These are phyloP conservation scores for Wickerhamomyces ciferrii DNA, from an alignment of 805 yeast genomes.

Conservation along the genomic window DNA sequence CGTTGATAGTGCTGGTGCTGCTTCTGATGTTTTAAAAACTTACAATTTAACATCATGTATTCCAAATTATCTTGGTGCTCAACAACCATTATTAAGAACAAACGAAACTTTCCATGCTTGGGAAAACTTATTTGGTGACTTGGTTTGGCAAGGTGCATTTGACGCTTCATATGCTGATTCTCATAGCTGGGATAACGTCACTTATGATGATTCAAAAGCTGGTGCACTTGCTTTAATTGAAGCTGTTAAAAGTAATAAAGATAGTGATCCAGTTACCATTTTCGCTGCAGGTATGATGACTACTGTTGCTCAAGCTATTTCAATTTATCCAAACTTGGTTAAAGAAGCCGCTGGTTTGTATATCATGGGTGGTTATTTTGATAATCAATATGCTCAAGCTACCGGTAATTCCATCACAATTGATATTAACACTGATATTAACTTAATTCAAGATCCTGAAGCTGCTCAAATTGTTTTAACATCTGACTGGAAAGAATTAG, in stretches of 20 bases:
- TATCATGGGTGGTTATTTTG: constrained; percentile 41
- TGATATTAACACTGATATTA: constrained; percentile 38
- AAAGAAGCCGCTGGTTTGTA: constrained; percentile 33
- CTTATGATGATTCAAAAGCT: constrained; percentile 24
- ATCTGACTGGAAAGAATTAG: constrained; percentile 32
- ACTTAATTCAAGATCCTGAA: constrained; percentile 39
- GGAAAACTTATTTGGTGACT: constrained; percentile 31
- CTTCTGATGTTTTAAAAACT: constrained; percentile 22
- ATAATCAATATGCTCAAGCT: constrained; percentile 33
- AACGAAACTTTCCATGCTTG: constrained; percentile 34
- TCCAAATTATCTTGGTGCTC: constrained; percentile 33
- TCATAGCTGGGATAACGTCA: constrained; percentile 27
- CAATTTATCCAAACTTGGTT: constrained; percentile 32
- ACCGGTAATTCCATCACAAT: constrained; percentile 25
- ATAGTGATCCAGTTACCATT: constrained; percentile 30
- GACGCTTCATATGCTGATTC: constrained; percentile 26
- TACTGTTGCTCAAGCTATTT: constrained; percentile 39
- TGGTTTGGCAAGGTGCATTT: constrained; percentile 39
- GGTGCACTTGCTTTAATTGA: constrained; percentile 36
- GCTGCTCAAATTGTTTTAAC: constrained; percentile 39
- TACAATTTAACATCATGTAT: constrained; percentile 32
- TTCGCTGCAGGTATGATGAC: constrained; percentile 39
- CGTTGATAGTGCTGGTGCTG: constrained; percentile 34
- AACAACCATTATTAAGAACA: constrained; percentile 31
- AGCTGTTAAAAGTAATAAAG: constrained; percentile 32